These are phyloP conservation scores for Neurospora discreta DNA, from an alignment of 495 filamentous ascomycete species.

Conservation along the genomic window DNA sequence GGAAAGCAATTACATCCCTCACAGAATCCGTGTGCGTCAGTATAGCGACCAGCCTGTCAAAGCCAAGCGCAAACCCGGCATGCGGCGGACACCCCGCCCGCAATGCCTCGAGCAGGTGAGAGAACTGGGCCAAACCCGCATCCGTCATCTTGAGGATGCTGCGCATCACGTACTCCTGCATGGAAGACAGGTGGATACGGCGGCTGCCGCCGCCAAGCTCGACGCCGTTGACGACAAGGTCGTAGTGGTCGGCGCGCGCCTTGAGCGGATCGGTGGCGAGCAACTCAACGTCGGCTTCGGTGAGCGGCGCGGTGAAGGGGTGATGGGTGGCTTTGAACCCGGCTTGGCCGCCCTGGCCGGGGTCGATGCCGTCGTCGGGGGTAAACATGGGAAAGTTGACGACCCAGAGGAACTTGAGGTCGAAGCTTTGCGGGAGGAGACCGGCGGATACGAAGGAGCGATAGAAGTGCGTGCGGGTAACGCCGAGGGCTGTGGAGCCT, in stretches of 20 bases:
- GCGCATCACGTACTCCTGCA: slow-evolving; percentile 78
- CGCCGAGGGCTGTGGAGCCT: slow-evolving; percentile 71
- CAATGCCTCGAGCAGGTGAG: slow-evolving; percentile 73
- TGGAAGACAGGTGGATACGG: slow-evolving; percentile 75
- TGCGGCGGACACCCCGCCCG: slow-evolving; percentile 91
- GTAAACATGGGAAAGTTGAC: slow-evolving; percentile 87
- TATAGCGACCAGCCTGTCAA: slow-evolving; percentile 78
- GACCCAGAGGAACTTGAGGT: slow-evolving; percentile 71
- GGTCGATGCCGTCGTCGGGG: slow-evolving; percentile 52
- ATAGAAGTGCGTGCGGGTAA: slow-evolving; percentile 61
- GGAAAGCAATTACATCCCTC: slow-evolving; percentile 91
- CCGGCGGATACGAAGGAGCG: slow-evolving; percentile 48
- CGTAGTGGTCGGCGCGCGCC: slow-evolving; percentile 76
- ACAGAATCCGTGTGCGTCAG: slow-evolving; percentile 66
- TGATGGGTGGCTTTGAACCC: slow-evolving; percentile 87
- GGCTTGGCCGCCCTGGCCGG: slow-evolving; percentile 70
- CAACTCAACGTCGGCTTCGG: slow-evolving; percentile 59
- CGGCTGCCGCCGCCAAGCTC: slow-evolving; percentile 89
- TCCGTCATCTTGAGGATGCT: slow-evolving; percentile 60
- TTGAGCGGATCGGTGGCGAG: slow-evolving; percentile 60
- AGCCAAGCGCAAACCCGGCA: slow-evolving; percentile 85
- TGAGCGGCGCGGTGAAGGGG: slow-evolving; percentile 84
- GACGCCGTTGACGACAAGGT: slow-evolving; percentile 89
- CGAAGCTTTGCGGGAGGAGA: slow-evolving; percentile 41
- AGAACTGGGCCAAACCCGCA: slow-evolving; percentile 62